Evolutionary conservation across 441 rosid species (phyloP), one percentile per base, ranked within the genome.

Genomic region (Pelargonium citronellum): DNA sequence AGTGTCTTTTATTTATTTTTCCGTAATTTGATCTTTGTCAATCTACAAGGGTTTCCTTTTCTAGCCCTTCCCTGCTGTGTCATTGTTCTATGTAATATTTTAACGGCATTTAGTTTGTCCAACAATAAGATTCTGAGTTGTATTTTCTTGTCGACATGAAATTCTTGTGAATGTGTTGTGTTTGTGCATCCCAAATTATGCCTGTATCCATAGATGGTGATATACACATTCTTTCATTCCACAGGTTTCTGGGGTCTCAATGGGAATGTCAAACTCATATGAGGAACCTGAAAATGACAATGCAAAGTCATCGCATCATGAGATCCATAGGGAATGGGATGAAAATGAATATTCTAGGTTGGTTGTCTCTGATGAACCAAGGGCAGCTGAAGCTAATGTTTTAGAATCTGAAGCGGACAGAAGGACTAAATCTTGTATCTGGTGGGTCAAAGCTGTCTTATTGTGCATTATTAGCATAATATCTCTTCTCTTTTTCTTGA

Each of bases 331-430:
- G 44, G 10, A 39, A 39, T 39, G 86, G 69, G 90, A 87, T 73
- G 92, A 84, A 39, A 82, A 80, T 67, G 97, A 89, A 69, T 82
- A 82, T 80, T 91, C 81, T 74, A 81, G 96, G 79, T 78, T 93
- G 53, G 92, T 86, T 75, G 72, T 86, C 7, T 73, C 91, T 44
- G 77, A 78, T 73, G 87, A 86, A 71, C 71, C 81, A 20, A n/a
- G 73, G 43, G 71, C 72, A 7, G 61, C 78, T 74, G 87, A 81
- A 71, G 57, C 75, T 7, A 77, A 72, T 24, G 70, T 67, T 44
- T 46, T 76, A 10, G 75, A 67, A 43, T 69, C 86, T 70, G 83
- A 79, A 60, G 69, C 77, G 0, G 77, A 72, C 64, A 30, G 68
- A 3, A 75, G 62, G 67, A 66, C 46, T 72, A 66, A 67, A 39